A percentile compares a stretch with the other conserved stretches of the same genome.
Conservation (phyloP, 2,329 filamentous ascomycete genomes). For the Arthrobotrys sinensis region DNA sequence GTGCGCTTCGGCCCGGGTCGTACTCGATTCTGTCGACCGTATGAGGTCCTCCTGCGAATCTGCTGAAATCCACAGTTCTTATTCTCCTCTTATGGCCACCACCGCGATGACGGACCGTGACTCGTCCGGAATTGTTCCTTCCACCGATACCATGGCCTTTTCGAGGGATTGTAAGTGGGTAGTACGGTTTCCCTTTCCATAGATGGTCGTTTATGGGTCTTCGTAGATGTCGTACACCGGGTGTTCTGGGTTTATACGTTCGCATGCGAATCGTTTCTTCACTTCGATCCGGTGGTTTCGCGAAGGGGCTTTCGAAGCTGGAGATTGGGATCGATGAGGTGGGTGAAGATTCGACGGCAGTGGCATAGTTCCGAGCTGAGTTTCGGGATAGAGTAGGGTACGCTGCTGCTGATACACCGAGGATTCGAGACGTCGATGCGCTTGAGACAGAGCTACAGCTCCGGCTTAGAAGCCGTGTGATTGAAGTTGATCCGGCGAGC, state of each 20-base stretch:
- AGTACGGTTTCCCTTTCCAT: slow-evolving; percentile 90
- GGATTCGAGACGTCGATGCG: slow-evolving; percentile 28
- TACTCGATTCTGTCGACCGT: slow-evolving; percentile 95
- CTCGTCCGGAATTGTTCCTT: slow-evolving; percentile 85
- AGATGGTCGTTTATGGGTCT: slow-evolving; percentile 96
- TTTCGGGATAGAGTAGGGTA: slow-evolving; percentile 22
- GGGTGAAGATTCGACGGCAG: slow-evolving; percentile 13
- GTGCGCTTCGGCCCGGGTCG: slow-evolving; percentile 91
- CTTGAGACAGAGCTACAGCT: slow-evolving; percentile 32
- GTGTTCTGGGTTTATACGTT: slow-evolving; percentile 93
- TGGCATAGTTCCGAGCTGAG: slow-evolving; percentile 32
- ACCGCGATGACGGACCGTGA: slow-evolving; percentile 92
- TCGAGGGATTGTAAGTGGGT: slow-evolving; percentile 88
- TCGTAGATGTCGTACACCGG: slow-evolving; percentile 90
- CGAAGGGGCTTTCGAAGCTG: slow-evolving; percentile 55
- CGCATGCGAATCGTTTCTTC: slow-evolving; percentile 74
- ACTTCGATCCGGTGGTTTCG: slow-evolving; percentile 56
- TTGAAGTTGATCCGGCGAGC: slow-evolving; percentile 44
- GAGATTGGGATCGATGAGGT: slow-evolving; percentile 46
- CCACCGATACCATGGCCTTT: slow-evolving; percentile 94
- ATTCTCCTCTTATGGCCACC: slow-evolving; percentile 94
- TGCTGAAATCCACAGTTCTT: slow-evolving; percentile 89
- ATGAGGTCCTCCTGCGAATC: slow-evolving; percentile 84
- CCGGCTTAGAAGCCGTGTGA: slow-evolving; percentile 52
- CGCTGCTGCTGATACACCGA: slow-evolving; percentile 12